Evolutionary conservation across 1,284 basidiomycete species (phyloP), one percentile per base, ranked within the genome.

Genomic region (Naganishia sp.): DNA sequence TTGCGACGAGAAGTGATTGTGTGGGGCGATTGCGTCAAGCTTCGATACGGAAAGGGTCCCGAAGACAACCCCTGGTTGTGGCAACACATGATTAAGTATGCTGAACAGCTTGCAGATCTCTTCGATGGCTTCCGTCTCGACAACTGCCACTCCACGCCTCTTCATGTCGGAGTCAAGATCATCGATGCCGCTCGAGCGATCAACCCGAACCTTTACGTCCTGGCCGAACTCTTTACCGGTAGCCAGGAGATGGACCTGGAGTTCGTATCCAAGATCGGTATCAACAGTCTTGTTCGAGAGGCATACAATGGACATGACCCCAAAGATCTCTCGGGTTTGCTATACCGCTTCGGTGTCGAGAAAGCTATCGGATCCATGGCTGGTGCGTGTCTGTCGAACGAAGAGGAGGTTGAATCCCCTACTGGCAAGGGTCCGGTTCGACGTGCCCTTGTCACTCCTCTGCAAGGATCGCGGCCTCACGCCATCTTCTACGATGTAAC

Each of bases 51-150:
- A 17, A 81, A 84, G 9, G 83, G 84, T 2, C 88, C 88, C 1
- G 81, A 84, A 3, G 88, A 90, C 71, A 97, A 94, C 76, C 93
- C 94, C 0, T 98, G 92, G 89, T 83, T 99, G 28, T 99, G 95
- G 95, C 79, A 85, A 56, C 89, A 94, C 79, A 98, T 99, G 87
- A 88, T 85, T n/a, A 81, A 83, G 61, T 97, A 97, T 72, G 90
- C 93, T 67, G 85, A 84, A 61, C 83, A 83, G 21, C 87, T 94
- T 51, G 95, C 95, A 0, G 81, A 81, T 47, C 85, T 86, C 10
- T 99, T 97, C 75, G 89, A 96, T 69, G 95, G 95, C 7, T 96
- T 99, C 84, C 86, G 96, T 28, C 90, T 99, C 73, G 95, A 99
- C 80, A 99, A 99, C 77, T 96, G 93, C 73, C 95, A 99, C 80